Evolutionary conservation across 2,329 filamentous ascomycete genomes (phyloP), one percentile per base, ranked within the genome.

Genomic region (Sarocladium brachiariae): DNA sequence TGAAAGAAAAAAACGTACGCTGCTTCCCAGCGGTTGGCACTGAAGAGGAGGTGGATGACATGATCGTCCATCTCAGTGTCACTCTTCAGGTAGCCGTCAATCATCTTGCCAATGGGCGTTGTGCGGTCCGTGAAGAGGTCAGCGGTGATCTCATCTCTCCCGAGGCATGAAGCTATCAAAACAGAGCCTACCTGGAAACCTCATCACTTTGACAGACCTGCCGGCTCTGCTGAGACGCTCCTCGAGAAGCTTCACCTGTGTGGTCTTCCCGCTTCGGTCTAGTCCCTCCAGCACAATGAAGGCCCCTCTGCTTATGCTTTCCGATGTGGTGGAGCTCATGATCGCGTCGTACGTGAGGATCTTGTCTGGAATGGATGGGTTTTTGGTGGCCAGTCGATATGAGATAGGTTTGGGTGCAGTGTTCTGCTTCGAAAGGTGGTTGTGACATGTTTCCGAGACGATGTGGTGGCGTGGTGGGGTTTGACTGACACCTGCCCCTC

Each of bases 181-280:
- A 3, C 10, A 9, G 19, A 34, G 43, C 38, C 24, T 19, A 81
- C 78, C 77, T 14, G 78, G 78, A 59, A 82, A 82, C 38, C 77
- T 66, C 73, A 81, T 74, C 27, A 75, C 68, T 64, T 74, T 70
- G 43, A 79, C 77, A 38, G 68, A 66, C 52, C 65, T 63, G 4
- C 77, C 77, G 50, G 69, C 66, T 57, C 74, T 71, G 6, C 72
- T 65, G 52, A 80, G 73, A 19, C 72, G 63, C 66, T 78, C 67
- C 66, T 78, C 75, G 48, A 96, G 72, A 41, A 82, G 70, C 60
- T 84, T 78, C 58, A 89, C 91, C 76, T 96, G 91, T 30, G 90
- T 95, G 19, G 89, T 92, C 76, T 96, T 96, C 51, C 91, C 91
- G 38, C 90, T 89, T 56, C 89, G 82, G 61, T 96, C 91, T 54